Evolutionary conservation across 2,329 filamentous ascomycete species (phyloP).

Genomic region (Paecilomyces variotii): DNA sequence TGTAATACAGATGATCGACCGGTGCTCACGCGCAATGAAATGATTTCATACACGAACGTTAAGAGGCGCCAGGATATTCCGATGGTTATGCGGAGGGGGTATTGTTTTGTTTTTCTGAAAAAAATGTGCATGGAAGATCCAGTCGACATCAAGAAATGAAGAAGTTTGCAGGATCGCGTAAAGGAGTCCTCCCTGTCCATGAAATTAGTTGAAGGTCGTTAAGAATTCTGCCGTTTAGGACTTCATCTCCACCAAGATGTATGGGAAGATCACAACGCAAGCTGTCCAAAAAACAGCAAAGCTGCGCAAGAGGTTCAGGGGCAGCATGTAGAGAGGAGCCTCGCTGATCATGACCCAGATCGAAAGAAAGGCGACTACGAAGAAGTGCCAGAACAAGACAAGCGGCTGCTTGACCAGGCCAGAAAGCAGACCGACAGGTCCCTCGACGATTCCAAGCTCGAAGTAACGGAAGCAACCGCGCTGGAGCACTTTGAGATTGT

Average conservation of each 20-base stretch:
- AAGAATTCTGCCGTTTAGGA: constrained; percentile 15
- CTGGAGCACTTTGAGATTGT: constrained; percentile 70
- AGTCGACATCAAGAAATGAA: background rate
- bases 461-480: constrained; percentile 92
- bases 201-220: background rate
- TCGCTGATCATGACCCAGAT: constrained; percentile 62
- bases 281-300: constrained; percentile 71
- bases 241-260: constrained; percentile 62
- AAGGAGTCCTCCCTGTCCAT: background rate
- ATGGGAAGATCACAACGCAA: constrained; percentile 72
- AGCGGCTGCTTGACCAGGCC: constrained; percentile 71
- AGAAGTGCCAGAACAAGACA: constrained; percentile 86
- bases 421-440: constrained; percentile 71
- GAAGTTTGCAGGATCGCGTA: background rate
- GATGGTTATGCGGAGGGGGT: background rate
- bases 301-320: constrained; percentile 57
- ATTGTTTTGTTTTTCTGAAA: background rate
- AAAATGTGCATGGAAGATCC: background rate
- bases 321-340: constrained; percentile 48
- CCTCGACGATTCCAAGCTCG: constrained; percentile 62
- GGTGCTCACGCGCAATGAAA: background rate
- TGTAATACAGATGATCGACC: background rate
- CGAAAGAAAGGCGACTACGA: constrained; percentile 78
- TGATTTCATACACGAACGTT: background rate
- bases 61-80: background rate